Evolutionary conservation across 2,329 filamentous ascomycete species (phyloP).

Genomic region (Rhynchosporium agropyri): DNA sequence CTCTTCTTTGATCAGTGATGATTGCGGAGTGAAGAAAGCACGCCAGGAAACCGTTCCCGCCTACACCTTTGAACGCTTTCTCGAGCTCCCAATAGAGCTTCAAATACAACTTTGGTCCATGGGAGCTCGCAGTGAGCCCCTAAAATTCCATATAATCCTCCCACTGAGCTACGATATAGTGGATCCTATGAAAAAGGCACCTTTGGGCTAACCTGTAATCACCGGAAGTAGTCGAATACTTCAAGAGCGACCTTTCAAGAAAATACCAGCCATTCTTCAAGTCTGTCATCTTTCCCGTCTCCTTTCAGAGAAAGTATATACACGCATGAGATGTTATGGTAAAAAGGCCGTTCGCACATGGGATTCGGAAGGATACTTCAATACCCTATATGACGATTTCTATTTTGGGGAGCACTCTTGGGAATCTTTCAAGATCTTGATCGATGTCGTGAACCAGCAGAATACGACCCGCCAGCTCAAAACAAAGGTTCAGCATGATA

Average conservation of each 20-base stretch:
- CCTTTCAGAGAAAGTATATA: slow-evolving; percentile 9
- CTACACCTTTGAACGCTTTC: slow-evolving; percentile 10
- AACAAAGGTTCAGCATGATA: not conserved
- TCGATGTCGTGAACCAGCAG: slow-evolving; percentile 15
- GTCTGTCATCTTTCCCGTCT: slow-evolving; percentile 7
- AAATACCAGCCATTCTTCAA: not conserved
- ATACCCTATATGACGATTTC: slow-evolving; percentile 20
- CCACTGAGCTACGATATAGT: not conserved
- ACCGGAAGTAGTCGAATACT: not conserved
- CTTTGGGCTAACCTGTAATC: not conserved
- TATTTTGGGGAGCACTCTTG: slow-evolving; percentile 14
- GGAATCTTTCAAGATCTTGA: slow-evolving; percentile 13
- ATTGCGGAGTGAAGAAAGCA: not conserved
- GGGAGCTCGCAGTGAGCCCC: not conserved
- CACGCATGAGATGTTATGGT: slow-evolving; percentile 1
- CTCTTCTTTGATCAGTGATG: too few species aligned
- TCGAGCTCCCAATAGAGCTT: slow-evolving; percentile 3
- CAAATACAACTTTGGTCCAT: slow-evolving; percentile 6
- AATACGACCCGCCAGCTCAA: slow-evolving; percentile 11
- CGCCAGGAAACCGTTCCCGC: slow-evolving; percentile 4
- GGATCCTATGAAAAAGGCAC: not conserved
- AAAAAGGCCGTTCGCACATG: not conserved
- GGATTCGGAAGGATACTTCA: slow-evolving; percentile 11
- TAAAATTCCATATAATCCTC: not conserved
- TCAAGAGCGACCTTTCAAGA: not conserved